Base-by-base conservation (phyloP, 2,329 filamentous ascomycete species). In the Colletotrichum tamarilloi region DNA sequence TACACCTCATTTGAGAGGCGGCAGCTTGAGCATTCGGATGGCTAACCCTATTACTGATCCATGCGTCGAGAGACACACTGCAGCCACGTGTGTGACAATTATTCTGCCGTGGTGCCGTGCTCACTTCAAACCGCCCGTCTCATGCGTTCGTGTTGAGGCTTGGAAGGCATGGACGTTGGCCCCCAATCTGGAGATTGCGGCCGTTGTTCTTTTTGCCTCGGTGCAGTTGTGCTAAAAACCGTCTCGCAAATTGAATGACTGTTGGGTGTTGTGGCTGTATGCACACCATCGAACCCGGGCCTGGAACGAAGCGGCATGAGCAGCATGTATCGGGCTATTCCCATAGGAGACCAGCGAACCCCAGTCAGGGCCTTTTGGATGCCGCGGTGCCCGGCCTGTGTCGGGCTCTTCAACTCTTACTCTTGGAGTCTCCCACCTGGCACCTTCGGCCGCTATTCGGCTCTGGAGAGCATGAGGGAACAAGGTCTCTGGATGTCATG, bases 111-210 rank as follows among this genome's bases (percentile, higher is more conserved):
- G 57, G 22, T 69, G 42, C 66, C 58, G 52, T 53, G 58, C 58
- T 72, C 56, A 16, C 26, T 38, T 26, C 42, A 46, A 32, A 16
- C 38, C 38, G 38, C 38, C 59, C 66, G 68, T 59, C 42, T 68
- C 66, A 26, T 35, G 69, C 59, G 66, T 64, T 60, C 60, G 42
- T 65, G 42, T 60, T 35, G 52, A 42, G 24, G 26, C 22, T 26
- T 63, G 42, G 52, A 57, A 57, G 42, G 46, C 60, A 57, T 70
- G 67, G 55, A 62, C 53, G 38, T 46, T 57, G 55, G 71, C 71
- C 71, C 71, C 71, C 67, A 65, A 62, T 52, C 58, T 73, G 71
- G 71, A 66, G 71, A 73, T 26, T 22, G 62, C 46, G 71, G 56
- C 71, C 67, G 71, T 73, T 71, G 24, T 71, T 62, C 60, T 73